phyloP scores from a whole-genome alignment of 2,329 filamentous ascomycete genomes.

The Blastomyces percursus region DNA sequence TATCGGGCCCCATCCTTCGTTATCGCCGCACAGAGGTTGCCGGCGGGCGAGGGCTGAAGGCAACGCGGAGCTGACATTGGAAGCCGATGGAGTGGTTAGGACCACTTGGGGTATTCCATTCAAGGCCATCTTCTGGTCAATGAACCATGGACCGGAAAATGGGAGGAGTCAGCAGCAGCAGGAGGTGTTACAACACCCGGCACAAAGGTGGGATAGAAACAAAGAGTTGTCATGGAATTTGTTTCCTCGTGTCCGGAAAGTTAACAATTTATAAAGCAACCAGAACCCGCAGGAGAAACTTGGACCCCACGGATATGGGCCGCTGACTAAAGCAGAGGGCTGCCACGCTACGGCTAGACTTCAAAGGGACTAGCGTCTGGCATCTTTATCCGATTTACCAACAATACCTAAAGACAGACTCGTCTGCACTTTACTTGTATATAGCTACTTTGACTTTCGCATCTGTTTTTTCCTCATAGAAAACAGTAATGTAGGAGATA shows the following conservation, averaged over 20 bases:
- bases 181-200: background rate
- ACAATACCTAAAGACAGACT: too few species aligned
- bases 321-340: background rate
- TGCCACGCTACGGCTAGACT: background rate
- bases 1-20: slow-evolving; percentile 90
- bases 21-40: slow-evolving; percentile 75
- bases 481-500: too few species aligned
- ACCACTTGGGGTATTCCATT: slow-evolving; percentile 18
- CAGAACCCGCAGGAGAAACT: background rate
- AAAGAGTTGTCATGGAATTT: background rate
- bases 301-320: background rate
- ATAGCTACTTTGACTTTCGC: too few species aligned
- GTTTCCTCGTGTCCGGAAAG: background rate
- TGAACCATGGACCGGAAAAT: slow-evolving; percentile 8
- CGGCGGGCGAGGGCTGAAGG: slow-evolving; percentile 17
- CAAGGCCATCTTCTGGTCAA: slow-evolving; percentile 18
- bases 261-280: background rate
- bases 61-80: slow-evolving; percentile 13
- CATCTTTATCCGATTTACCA: background rate
- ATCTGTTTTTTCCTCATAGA: too few species aligned
- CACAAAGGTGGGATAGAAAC: background rate
- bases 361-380: background rate
- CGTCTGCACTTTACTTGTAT: too few species aligned
- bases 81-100: slow-evolving; percentile 14
- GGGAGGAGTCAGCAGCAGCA: background rate